phyloP scores from a whole-genome alignment of 805 yeast species.

The Wickerhamomyces bisporus region DNA sequence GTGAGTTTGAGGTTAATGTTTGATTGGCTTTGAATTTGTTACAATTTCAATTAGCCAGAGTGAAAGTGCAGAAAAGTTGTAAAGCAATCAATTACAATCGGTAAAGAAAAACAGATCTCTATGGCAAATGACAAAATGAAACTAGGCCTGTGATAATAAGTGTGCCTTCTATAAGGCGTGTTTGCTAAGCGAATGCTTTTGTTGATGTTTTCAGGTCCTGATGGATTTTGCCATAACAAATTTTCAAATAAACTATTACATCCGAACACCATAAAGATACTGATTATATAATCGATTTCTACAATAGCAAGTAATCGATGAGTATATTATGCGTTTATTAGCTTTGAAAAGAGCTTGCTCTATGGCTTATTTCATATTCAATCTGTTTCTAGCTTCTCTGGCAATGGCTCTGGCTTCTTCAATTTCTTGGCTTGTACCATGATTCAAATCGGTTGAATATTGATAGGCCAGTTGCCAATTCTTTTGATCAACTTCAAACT shows the following conservation, averaged over 20 bases:
- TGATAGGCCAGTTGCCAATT: slow-evolving; percentile 66
- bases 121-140: too few relatives aligned
- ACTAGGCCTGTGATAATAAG: too few relatives aligned
- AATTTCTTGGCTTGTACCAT: slow-evolving; percentile 76
- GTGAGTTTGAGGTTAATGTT: not conserved
- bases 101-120: too few relatives aligned
- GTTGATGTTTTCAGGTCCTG: too few relatives aligned
- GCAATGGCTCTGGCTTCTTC: slow-evolving; percentile 87
- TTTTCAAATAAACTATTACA: slow-evolving; percentile 1
- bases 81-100: too few relatives aligned
- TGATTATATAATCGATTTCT: not conserved
- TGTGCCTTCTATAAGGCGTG: too few relatives aligned
- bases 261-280: slow-evolving; percentile 5
- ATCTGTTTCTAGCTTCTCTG: slow-evolving; percentile 62
- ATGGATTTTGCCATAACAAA: not conserved
- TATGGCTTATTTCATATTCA: slow-evolving; percentile 29
- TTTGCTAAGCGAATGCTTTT: too few relatives aligned
- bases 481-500: slow-evolving; percentile 48
- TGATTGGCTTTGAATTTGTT: not conserved
- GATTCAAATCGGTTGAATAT: slow-evolving; percentile 64
- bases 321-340: too few relatives aligned
- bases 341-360: too few relatives aligned
- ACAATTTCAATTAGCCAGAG: not conserved
- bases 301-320: too few relatives aligned
- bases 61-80: too few relatives aligned